These are phyloP conservation scores for Curvularia lunata DNA, from an alignment of 2,329 filamentous ascomycete species.

Conservation along the genomic window DNA sequence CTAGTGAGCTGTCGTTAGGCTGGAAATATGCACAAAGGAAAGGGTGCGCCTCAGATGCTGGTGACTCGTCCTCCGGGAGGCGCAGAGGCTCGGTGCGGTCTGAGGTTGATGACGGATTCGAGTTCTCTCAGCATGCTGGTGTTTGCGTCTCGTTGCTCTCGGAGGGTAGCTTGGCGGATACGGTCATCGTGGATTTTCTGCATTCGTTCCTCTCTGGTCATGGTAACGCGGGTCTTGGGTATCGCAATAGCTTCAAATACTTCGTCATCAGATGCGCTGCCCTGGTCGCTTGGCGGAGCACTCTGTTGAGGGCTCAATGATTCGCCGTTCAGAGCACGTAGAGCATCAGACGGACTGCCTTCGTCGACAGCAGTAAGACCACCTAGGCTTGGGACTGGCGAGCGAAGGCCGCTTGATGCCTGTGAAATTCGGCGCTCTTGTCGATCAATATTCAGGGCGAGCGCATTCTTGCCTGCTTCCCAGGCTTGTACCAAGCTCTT, in stretches of 20 bases:
- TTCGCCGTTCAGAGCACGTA: conserved; percentile 80
- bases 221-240: conserved; percentile 67
- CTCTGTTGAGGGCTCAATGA: conserved; percentile 54
- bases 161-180: conserved; percentile 71
- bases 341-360: conserved; percentile 67
- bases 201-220: conserved; percentile 87
- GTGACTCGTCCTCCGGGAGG: conserved; percentile 38
- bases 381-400: conserved; percentile 63
- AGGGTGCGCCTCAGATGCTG: conserved; percentile 36
- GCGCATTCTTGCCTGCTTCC: conserved; percentile 73
- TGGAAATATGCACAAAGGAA: conserved; percentile 14
- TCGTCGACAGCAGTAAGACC: conserved; percentile 65
- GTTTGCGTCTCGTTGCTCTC: conserved; percentile 79
- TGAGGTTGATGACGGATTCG: conserved; percentile 76
- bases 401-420: conserved; percentile 56
- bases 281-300: conserved; percentile 54
- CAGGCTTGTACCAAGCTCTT: conserved; percentile 61
- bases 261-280: conserved; percentile 69
- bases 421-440: conserved; percentile 69
- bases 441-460: conserved; percentile 81
- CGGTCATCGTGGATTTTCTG: conserved; percentile 87
- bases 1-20: conserved; percentile 24
- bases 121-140: conserved; percentile 91
- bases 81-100: conserved; percentile 35
- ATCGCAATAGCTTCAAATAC: conserved; percentile 91